phyloP scores from a whole-genome alignment of 306 rosid species.

The Sechiopsis laciniata region DNA sequence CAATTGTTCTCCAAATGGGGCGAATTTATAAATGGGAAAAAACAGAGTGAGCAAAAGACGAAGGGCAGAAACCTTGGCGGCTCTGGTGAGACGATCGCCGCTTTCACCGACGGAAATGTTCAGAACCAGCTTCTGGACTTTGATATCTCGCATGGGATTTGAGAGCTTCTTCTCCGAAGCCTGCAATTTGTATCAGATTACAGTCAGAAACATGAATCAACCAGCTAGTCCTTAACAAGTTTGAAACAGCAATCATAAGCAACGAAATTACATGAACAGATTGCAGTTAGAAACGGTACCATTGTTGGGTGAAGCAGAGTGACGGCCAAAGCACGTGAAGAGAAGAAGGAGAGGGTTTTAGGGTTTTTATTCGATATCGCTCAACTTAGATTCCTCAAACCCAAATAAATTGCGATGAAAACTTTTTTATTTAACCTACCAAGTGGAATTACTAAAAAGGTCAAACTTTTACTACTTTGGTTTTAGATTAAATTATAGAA shows the following conservation, averaged over 20 bases:
- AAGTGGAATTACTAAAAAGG: too few species aligned
- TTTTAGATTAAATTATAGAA: too few species aligned
- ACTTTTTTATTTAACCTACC: too few species aligned
- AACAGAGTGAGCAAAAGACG: not conserved
- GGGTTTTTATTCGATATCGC: constrained; percentile 11
- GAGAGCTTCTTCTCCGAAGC: constrained; percentile 70
- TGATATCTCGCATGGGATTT: constrained; percentile 81
- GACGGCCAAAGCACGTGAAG: too few species aligned
- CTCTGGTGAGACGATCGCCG: constrained; percentile 79
- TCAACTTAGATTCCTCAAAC: not conserved
- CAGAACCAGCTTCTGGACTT: constrained; percentile 74
- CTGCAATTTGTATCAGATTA: constrained; percentile 24
- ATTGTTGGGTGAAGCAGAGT: too few species aligned
- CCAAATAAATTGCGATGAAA: too few species aligned
- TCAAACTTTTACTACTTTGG: too few species aligned
- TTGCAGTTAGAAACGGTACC: too few species aligned
- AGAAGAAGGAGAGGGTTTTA: not conserved
- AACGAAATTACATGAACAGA: too few species aligned
- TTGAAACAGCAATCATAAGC: too few species aligned
- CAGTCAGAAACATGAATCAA: too few species aligned
- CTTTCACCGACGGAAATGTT: constrained; percentile 81
- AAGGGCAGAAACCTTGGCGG: constrained; percentile 44
- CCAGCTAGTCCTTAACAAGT: too few species aligned
- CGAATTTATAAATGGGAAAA: not conserved
- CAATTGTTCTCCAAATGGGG: not conserved